Base-by-base conservation (phyloP, 768 basidiomycete genomes). In the Termitomyces sp. region DNA sequence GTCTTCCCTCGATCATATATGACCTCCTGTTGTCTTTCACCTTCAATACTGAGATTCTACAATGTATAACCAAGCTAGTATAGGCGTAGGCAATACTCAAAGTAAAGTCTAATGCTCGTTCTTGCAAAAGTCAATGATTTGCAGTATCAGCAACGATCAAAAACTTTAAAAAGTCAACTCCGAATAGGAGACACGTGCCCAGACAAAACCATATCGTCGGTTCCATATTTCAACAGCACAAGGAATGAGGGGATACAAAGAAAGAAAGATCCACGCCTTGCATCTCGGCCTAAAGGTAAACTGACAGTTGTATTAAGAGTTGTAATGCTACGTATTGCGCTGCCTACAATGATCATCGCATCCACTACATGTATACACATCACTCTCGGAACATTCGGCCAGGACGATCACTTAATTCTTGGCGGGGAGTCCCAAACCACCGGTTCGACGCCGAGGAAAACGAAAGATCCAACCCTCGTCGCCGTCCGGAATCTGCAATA, bases 401-500 rank as follows among this genome's bases (percentile, higher is more conserved):
- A 42, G 41, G 39, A 42, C 52, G 16, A 24, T 36, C 18, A 1
- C 24, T n/a, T 52, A 16, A 12, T 30, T 42, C 53, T 41, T 41
- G 53, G 39, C 53, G 27, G 3, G n/a, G 27, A 8, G 18, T 41
- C n/a, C 53, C 53, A 42, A 54, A 54, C 53, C 53, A 42, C n/a
- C 39, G 39, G 53, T 27, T 54, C 53, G 53, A 54, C 27, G 37
- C 39, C 11, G 53, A 54, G 24, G 39, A 51, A 42, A 58, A 55
- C 1, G 52, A 59, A 22, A 59, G 52, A 55, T 59, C 63, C 52
- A 61, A 59, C 44, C 60, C 41, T 55, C 30, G 45, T n/a, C 62
- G 57, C 9, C 58, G 52, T 24, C 41, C 39, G 22, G 44, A 27
- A 41, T 42, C 31, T 5, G 16, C 16, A 52, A 22, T 18, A 20